Base-by-base conservation (phyloP, 495 filamentous ascomycete species). In the Talaromyces wortmannii region DNA sequence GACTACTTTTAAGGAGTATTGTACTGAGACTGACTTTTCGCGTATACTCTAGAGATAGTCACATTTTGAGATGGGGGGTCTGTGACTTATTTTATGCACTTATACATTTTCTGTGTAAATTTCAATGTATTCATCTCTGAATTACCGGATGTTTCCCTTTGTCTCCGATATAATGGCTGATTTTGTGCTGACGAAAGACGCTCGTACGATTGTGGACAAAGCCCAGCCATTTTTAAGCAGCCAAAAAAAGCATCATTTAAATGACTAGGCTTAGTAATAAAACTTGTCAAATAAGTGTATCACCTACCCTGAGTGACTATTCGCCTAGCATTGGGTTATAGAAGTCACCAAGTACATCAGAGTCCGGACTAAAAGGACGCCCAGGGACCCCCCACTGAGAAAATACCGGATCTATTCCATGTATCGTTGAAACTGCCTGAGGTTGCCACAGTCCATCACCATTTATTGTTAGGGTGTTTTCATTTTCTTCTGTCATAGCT, bases 1-100 rank as follows among this genome's bases (percentile, higher is more conserved):
- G 13, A 59, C 59, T 16, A 55, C 57, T 0, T 72, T 66, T 57
- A 66, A 67, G 58, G 63, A 67, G 7, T 74, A 48, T 48, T 48
- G 46, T 31, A 17, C 46, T 11, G 29, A 48, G 29, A 48, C 46
- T 12, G 46, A 48, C 29, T 48, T 48, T 16, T 48, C 46, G 7
- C 46, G 46, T 31, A 48, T 48, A 29, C 46, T 48, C 29, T 48
- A 45, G 44, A 45, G 7, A 13, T 13, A 11, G 44, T 15, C 44
- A 45, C 15, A 45, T 2, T 45, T 45, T 1, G 7, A 23, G 23
- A 1, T 23, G 23, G 23, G 4, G 4, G 23, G 4, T 4, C 23
- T 23, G 23, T 23, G 23, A 4, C 23, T 23, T 23, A 23, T 2
- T 23, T 23, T 23, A 4, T 23, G 23, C 4, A 23, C 4, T 23